Conservation (phyloP, 352 stramenopile genomes). For the Pythium brassicae region DNA sequence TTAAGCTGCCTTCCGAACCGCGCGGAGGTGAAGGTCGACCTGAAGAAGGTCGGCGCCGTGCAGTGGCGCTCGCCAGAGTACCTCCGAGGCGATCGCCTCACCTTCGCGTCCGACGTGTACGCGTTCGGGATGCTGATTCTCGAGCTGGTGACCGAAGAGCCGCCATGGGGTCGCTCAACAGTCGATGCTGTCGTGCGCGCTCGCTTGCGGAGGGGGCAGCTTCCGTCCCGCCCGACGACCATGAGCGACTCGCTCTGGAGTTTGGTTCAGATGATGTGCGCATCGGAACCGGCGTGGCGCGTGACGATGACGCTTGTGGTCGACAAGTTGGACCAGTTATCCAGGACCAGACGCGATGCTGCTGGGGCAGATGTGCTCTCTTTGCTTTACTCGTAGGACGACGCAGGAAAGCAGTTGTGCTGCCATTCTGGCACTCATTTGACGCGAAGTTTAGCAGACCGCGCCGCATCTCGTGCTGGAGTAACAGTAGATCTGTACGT, state of each 20-base stretch:
- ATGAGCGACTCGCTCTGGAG: constrained; percentile 10
- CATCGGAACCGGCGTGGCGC: constrained; percentile 2
- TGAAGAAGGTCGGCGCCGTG: constrained; percentile 1
- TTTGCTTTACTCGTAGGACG: too few relatives aligned
- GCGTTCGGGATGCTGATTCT: constrained; percentile 21
- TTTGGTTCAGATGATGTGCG: constrained; percentile 19
- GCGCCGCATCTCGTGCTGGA: too few relatives aligned
- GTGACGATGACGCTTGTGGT: constrained; percentile 7
- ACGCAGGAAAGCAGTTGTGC: too few relatives aligned
- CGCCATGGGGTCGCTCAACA: constrained; percentile 8
- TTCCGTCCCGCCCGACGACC: background rate
- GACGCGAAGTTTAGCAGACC: too few relatives aligned
- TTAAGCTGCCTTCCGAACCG: constrained; percentile 8
- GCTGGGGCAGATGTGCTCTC: too few relatives aligned
- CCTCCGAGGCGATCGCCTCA: background rate
- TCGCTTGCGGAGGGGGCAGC: constrained; percentile 1
- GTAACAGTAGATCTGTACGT: too few relatives aligned
- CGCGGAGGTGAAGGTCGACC: constrained; percentile 2
- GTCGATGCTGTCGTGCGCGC: constrained; percentile 3
- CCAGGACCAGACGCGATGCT: too few relatives aligned
- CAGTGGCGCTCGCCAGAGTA: constrained; percentile 18
- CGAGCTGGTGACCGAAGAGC: constrained; percentile 10
- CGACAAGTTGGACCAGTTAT: background rate
- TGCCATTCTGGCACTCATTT: too few relatives aligned
- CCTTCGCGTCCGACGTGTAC: constrained; percentile 20